Evolutionary conservation across 1,139 yeast genomes (phyloP).

Genomic region (Debaryomyces nepalensis): DNA sequence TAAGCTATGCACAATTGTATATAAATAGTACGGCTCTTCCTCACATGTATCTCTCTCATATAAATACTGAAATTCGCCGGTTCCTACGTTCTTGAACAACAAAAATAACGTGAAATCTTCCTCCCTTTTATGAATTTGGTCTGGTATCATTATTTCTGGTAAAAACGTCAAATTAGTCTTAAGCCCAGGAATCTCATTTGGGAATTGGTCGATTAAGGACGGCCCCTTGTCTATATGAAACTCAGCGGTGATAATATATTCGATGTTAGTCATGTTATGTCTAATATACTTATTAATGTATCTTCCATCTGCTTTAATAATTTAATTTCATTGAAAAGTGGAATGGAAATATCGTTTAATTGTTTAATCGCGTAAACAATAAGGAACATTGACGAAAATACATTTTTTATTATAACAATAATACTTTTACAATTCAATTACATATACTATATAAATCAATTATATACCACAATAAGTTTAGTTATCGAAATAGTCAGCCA

Average conservation of each 20-base stretch:
- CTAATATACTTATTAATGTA: background rate
- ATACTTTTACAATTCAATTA: conserved; percentile 8
- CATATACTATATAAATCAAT: conserved; percentile 10
- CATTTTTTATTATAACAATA: background rate
- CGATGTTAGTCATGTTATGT: conserved; percentile 35
- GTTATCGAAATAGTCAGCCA: conserved; percentile 78
- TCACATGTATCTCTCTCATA: conserved; percentile 39
- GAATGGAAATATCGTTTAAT: no score
- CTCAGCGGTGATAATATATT: conserved; percentile 57
- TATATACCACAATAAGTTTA: conserved; percentile 8
- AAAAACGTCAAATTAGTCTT: conserved; percentile 38
- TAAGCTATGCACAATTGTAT: conserved; percentile 59
- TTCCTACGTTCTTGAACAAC: conserved; percentile 44
- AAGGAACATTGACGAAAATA: background rate
- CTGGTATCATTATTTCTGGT: conserved; percentile 68
- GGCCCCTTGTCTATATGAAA: conserved; percentile 65
- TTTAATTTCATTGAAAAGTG: conserved; percentile 1
- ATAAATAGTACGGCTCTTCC: conserved; percentile 51
- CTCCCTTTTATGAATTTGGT: conserved; percentile 60
- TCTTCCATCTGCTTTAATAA: background rate
- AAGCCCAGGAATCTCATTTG: conserved; percentile 50
- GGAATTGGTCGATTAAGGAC: conserved; percentile 52
- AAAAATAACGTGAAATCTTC: conserved; percentile 67
- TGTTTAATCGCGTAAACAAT: conserved; percentile 1
- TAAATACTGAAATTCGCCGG: conserved; percentile 49